A percentile compares a stretch with the other conserved stretches of the same genome.
Conservation (phyloP, 352 stramenopile genomes). For the Plasmopara muralis region DNA sequence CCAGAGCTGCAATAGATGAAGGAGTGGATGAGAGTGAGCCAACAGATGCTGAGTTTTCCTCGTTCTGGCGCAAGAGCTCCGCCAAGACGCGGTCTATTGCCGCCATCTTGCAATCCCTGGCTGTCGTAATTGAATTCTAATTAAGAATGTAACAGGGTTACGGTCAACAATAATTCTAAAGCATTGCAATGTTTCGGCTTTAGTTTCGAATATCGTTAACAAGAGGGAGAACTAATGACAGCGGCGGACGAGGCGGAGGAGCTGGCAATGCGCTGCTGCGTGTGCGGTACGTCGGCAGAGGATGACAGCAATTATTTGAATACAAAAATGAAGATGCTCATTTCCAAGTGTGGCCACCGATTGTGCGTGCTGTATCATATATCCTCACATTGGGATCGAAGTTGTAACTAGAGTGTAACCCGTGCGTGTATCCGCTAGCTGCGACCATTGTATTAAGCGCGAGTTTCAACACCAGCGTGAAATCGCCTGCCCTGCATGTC, state of each 20-base stretch:
- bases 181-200: neutral
- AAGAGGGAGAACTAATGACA: conserved; percentile 19
- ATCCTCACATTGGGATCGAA: neutral
- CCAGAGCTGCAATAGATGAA: conserved; percentile 19
- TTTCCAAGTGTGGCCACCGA: conserved; percentile 85
- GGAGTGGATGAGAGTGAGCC: neutral
- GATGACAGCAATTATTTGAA: conserved; percentile 87
- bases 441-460: conserved; percentile 80
- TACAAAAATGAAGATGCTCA: conserved; percentile 90
- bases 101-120: conserved; percentile 10
- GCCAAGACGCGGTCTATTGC: conserved; percentile 32
- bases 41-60: neutral
- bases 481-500: conserved; percentile 72
- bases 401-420: neutral
- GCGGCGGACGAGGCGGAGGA: conserved; percentile 54
- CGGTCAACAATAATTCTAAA: neutral
- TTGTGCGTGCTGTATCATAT: conserved; percentile 47
- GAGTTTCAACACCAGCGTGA: conserved; percentile 85
- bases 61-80: conserved; percentile 35
- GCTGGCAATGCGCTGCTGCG: conserved; percentile 77
- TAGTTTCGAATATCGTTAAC: conserved; percentile 3
- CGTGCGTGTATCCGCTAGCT: conserved; percentile 30
- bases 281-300: conserved; percentile 79
- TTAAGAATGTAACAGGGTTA: neutral
- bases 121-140: too few species aligned